A percentile compares a stretch with the other conserved stretches of the same genome.
Evolutionary conservation across 148 eudicot genomes (phyloP).

Genomic region (Pouteria glomerata): DNA sequence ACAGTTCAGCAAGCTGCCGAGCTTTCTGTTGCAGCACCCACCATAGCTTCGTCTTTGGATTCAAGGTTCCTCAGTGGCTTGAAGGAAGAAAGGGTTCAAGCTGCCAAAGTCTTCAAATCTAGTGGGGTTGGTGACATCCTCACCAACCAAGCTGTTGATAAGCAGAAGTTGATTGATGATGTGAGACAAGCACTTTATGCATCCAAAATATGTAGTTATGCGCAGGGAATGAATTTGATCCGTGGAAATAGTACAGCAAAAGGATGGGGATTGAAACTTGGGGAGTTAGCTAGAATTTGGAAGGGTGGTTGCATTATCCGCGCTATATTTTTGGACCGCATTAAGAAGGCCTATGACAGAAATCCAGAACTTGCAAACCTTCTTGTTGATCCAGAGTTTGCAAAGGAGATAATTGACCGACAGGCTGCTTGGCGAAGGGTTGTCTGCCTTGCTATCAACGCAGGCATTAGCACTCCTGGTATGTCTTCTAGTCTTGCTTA

Average conservation of each 20-base stretch:
- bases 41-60: constrained; percentile 81
- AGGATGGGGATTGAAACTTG: constrained; percentile 77
- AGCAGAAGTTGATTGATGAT: constrained; percentile 66
- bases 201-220: constrained; percentile 82
- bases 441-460: constrained; percentile 66
- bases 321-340: constrained; percentile 86
- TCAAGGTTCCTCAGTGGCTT: constrained; percentile 83
- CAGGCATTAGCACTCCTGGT: constrained; percentile 90
- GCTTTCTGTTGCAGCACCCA: constrained; percentile 76
- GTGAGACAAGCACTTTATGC: constrained; percentile 82
- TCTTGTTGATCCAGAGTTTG: constrained; percentile 79
- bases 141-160: constrained; percentile 61
- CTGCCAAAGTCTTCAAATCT: constrained; percentile 66
- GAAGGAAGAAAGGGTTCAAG: constrained; percentile 78
- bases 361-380: constrained; percentile 70
- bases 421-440: constrained; percentile 85
- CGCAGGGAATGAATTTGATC: constrained; percentile 89
- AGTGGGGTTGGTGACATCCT: constrained; percentile 49
- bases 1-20: constrained; percentile 97
- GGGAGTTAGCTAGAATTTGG: constrained; percentile 93
- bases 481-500: constrained; percentile 97
- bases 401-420: constrained; percentile 71
- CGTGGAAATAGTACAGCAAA: constrained; percentile 75
- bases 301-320: constrained; percentile 93
- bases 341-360: constrained; percentile 85